Evolutionary conservation across 345 rosid species (phyloP).

Genomic region (Orychophragmus violaceus): DNA sequence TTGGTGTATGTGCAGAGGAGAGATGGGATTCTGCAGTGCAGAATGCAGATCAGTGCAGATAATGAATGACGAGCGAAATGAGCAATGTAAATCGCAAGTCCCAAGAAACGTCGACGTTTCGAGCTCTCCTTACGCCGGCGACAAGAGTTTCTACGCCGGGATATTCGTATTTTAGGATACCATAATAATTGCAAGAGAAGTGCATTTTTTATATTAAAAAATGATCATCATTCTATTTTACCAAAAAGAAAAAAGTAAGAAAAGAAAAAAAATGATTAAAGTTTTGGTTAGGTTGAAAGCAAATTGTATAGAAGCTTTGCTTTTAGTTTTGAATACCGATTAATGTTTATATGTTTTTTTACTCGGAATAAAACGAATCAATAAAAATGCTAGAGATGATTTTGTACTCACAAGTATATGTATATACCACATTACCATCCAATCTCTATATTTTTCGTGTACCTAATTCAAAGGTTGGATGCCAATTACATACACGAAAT

Average conservation of each 20-base stretch:
- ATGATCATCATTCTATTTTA: neutral
- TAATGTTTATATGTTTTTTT: conserved; percentile 11
- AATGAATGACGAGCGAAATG: conserved; percentile 50
- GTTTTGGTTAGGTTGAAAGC: conserved; percentile 29
- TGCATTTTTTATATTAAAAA: neutral
- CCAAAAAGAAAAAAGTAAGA: neutral
- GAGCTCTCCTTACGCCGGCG: conserved; percentile 34
- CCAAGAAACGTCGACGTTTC: conserved; percentile 40
- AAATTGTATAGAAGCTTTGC: conserved; percentile 25
- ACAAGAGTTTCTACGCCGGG: conserved; percentile 51
- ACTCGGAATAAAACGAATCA: neutral
- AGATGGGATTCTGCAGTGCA: conserved; percentile 72
- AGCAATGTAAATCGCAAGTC: conserved; percentile 37
- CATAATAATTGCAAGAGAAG: conserved; percentile 11
- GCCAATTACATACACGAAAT: too few species aligned
- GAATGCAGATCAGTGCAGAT: conserved; percentile 73
- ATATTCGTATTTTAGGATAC: conserved; percentile 49
- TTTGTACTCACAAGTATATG: neutral
- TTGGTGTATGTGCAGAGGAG: conserved; percentile 51
- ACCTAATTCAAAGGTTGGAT: too few species aligned
- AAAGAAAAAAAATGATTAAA: neutral
- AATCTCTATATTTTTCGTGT: too few species aligned
- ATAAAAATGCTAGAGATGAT: neutral
- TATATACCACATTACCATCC: too few species aligned
- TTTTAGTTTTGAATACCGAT: neutral